phyloP scores from a whole-genome alignment of 805 yeast genomes.

The Sugiyamaella americana region DNA sequence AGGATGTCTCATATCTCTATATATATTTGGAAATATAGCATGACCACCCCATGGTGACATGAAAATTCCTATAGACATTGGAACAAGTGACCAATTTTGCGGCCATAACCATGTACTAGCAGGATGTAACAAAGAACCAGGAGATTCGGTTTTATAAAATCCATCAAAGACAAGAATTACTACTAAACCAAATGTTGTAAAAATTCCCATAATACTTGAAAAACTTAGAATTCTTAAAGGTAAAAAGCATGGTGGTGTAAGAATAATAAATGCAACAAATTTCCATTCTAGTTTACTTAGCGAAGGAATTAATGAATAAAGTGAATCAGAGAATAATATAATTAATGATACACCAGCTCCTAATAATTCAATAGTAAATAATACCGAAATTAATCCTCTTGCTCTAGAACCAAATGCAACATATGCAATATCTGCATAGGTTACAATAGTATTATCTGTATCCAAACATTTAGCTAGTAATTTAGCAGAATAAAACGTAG shows the following conservation, averaged over 20 bases:
- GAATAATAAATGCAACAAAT: slow-evolving; percentile 44
- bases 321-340: slow-evolving; percentile 79
- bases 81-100: slow-evolving; percentile 40
- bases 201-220: slow-evolving; percentile 62
- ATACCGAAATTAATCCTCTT: slow-evolving; percentile 60
- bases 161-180: slow-evolving; percentile 58
- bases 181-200: slow-evolving; percentile 63
- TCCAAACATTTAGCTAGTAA: slow-evolving; percentile 70
- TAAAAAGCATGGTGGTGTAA: slow-evolving; percentile 76
- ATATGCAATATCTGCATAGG: slow-evolving; percentile 84
- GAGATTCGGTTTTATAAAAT: slow-evolving; percentile 48
- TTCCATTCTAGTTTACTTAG: slow-evolving; percentile 54
- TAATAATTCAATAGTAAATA: slow-evolving; percentile 70
- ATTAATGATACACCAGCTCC: slow-evolving; percentile 80
- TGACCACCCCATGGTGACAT: slow-evolving; percentile 79
- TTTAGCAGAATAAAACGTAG: slow-evolving; percentile 73
- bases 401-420: slow-evolving; percentile 80
- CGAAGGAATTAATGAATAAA: slow-evolving; percentile 58
- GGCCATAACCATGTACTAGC: slow-evolving; percentile 71
- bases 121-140: slow-evolving; percentile 66
- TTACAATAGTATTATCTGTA: slow-evolving; percentile 71
- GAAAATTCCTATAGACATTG: slow-evolving; percentile 38
- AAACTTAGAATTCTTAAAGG: slow-evolving; percentile 71
- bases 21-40: slow-evolving; percentile 73
- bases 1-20: slow-evolving; percentile 71